Base-by-base conservation (phyloP, 75 land plant genomes). In the Selaginella tamariscina region DNA sequence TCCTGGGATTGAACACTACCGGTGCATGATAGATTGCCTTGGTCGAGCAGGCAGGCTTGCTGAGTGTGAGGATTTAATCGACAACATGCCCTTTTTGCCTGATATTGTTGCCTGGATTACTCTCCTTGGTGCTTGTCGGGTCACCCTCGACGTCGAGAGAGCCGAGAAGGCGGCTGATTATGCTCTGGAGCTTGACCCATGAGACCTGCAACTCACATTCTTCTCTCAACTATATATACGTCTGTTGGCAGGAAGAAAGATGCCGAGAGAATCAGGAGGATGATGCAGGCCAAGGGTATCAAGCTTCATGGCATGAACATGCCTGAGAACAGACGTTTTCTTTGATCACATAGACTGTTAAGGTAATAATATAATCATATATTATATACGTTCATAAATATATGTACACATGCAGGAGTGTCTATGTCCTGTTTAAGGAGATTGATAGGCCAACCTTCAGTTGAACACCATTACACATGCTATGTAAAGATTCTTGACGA, bases 11-110 rank as follows among this genome's bases (percentile, higher is more conserved):
- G 79, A 77, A 63, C 79, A 77, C 56, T 73, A 80, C 64, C 70
- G 76, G 9, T 80, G 82, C 64, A 29, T 77, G 77, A 73, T 80
- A 56, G 82, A 80, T 77, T 72, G 77, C 54, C 68, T 77, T 23
- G 71, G 71, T 0, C 68, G 83, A 31, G 60, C 83, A 55, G 83
- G 83, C 24, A 67, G 54, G 39, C 30, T 81, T 1, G 15, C 1
- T 11, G 64, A 77, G 49, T 79, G 76, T 0, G 32, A 30, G 39
- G 55, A 70, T 24, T 30, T 77, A 31, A 77, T 81, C 44, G 64
- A 65, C 9, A 57, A n/a, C 29, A 81, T 81, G 80, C 71, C 80
- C 23, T 39, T 81, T 30, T 31, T 55, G 13, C 74, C 77, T 30
- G 64, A 62, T 32, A 24, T 32, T 31, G 57, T 69, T 0, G 44